These are phyloP conservation scores for Dillenia turbinata DNA, from an alignment of 164 flowering plant genomes.

Conservation along the genomic window DNA sequence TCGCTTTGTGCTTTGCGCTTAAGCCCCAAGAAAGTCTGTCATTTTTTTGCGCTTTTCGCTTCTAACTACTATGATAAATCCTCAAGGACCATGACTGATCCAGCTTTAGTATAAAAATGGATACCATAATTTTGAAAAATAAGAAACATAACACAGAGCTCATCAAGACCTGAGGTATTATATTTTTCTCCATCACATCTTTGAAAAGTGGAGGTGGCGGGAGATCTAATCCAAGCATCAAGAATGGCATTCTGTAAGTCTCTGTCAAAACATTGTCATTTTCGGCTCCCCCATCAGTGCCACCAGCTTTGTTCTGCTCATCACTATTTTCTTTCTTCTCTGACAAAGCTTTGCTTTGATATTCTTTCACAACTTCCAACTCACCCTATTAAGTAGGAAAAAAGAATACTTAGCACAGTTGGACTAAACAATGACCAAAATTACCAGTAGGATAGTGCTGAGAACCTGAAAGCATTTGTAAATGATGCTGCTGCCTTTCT, in stretches of 20 bases:
- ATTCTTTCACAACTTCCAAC: constrained; percentile 85
- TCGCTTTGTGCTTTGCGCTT: no score
- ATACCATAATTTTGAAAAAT: no score
- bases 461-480: constrained; percentile 90
- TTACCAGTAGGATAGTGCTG: not conserved
- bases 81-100: no score
- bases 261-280: constrained; percentile 30
- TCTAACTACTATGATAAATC: no score
- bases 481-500: constrained; percentile 63
- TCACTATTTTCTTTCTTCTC: constrained; percentile 60
- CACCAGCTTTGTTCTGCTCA: constrained; percentile 27
- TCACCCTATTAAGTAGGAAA: constrained; percentile 55
- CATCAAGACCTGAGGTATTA: constrained; percentile 81
- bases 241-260: constrained; percentile 79
- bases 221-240: constrained; percentile 97
- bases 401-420: not conserved
- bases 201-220: constrained; percentile 96
- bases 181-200: constrained; percentile 97
- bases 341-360: constrained; percentile 32
- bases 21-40: no score
- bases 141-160: no score
- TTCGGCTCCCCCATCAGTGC: constrained; percentile 35
- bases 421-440: not conserved
- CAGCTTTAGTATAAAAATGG: no score
- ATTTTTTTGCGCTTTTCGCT: no score